A percentile compares a stretch with the other conserved stretches of the same genome.
Conservation (phyloP, 495 filamentous ascomycete species). For the Penicillium bovifimosum region DNA sequence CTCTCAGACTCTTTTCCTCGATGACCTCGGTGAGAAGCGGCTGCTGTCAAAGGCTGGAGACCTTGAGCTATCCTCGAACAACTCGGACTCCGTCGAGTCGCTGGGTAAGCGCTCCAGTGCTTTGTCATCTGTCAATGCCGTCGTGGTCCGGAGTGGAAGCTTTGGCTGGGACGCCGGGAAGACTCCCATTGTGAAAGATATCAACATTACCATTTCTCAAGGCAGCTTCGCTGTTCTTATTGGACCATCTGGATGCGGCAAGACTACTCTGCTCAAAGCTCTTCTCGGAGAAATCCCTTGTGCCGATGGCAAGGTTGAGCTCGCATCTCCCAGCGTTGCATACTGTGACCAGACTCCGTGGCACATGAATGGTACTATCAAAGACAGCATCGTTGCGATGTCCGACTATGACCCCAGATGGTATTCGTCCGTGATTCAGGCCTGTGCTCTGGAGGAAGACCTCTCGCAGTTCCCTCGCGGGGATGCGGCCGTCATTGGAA, state of each 20-base stretch:
- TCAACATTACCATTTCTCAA: slow-evolving; percentile 37
- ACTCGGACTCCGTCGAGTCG: slow-evolving; percentile 23
- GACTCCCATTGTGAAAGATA: slow-evolving; percentile 36
- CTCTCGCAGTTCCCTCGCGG: slow-evolving; percentile 49
- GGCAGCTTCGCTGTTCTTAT: slow-evolving; percentile 47
- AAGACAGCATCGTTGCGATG: slow-evolving; percentile 52
- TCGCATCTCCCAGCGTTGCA: slow-evolving; percentile 38
- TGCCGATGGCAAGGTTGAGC: slow-evolving; percentile 34
- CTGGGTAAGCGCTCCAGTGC: slow-evolving; percentile 19
- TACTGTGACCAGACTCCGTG: slow-evolving; percentile 51
- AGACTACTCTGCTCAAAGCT: slow-evolving; percentile 52
- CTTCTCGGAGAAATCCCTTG: slow-evolving; percentile 52
- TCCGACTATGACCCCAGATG: slow-evolving; percentile 49
- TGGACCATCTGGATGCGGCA: slow-evolving; percentile 58
- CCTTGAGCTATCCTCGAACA: slow-evolving; percentile 17
- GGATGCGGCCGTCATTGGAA: slow-evolving; percentile 57
- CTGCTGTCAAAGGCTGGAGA: slow-evolving; percentile 16
- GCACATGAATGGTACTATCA: slow-evolving; percentile 54
- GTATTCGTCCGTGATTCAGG: slow-evolving; percentile 59
- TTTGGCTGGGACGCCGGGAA: slow-evolving; percentile 50
- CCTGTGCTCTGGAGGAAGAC: slow-evolving; percentile 56
- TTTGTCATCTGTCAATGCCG: slow-evolving; percentile 17
- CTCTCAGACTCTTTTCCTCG: slow-evolving; percentile 13
- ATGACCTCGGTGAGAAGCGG: slow-evolving; percentile 22
- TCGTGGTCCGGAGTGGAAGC: slow-evolving; percentile 41